Conservation (phyloP, 1,284 basidiomycete genomes). For the Flammula alnicola region DNA sequence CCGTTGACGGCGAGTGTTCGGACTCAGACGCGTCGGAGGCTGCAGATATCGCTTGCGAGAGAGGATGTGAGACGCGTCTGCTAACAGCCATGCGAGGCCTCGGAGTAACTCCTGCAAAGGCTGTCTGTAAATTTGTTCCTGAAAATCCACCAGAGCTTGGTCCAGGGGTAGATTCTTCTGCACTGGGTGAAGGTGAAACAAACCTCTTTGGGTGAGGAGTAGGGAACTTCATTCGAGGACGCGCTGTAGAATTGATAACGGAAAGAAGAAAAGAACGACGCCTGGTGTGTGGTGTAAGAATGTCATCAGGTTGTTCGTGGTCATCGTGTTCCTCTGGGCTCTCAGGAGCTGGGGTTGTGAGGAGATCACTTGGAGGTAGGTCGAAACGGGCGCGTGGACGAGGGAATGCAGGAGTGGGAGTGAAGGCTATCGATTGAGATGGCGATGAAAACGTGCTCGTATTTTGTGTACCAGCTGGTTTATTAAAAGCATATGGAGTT, state of each 20-base stretch:
- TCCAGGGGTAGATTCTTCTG: slow-evolving; percentile 39
- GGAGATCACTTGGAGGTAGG: slow-evolving; percentile 44
- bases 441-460: slow-evolving; percentile 42
- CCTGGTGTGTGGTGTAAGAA: slow-evolving; percentile 66
- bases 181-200: slow-evolving; percentile 37
- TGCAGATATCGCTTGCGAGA: slow-evolving; percentile 51
- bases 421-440: slow-evolving; percentile 55
- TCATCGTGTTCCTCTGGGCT: slow-evolving; percentile 30
- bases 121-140: slow-evolving; percentile 43
- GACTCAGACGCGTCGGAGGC: slow-evolving; percentile 38
- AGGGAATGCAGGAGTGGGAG: slow-evolving; percentile 67
- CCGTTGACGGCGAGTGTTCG: slow-evolving; percentile 8
- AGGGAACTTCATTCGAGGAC: slow-evolving; percentile 66
- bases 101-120: slow-evolving; percentile 68
- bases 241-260: slow-evolving; percentile 76
- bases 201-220: slow-evolving; percentile 65
- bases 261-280: slow-evolving; percentile 77
- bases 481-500: slow-evolving; percentile 35
- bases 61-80: slow-evolving; percentile 60
- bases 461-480: slow-evolving; percentile 11
- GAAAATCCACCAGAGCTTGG: slow-evolving; percentile 25
- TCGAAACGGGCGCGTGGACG: slow-evolving; percentile 66
- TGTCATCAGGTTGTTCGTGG: slow-evolving; percentile 32
- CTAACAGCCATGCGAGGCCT: slow-evolving; percentile 45
- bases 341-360: slow-evolving; percentile 36